phyloP scores from a whole-genome alignment of 345 rosid genomes.

The Hibiscus trionum region DNA sequence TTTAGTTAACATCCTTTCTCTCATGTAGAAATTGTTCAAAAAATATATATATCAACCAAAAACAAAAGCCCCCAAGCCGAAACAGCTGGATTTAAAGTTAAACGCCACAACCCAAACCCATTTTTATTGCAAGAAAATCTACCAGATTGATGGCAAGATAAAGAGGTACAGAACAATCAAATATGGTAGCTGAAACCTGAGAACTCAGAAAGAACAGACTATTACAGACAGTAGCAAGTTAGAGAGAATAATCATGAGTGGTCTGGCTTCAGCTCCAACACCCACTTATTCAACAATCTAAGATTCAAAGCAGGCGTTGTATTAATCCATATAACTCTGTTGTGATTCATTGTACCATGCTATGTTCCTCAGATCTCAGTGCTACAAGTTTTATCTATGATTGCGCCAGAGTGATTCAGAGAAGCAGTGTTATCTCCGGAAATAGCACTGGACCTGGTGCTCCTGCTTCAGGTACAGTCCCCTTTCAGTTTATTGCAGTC shows the following conservation, averaged over 20 bases:
- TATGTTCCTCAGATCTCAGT: slow-evolving; percentile 16
- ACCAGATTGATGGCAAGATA: background rate
- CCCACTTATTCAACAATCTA: slow-evolving; percentile 8
- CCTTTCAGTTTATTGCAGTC: background rate
- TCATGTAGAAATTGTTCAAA: no score
- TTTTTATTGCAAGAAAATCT: background rate
- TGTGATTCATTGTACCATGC: slow-evolving; percentile 8
- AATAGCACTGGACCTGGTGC: slow-evolving; percentile 29
- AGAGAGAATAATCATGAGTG: slow-evolving; percentile 13
- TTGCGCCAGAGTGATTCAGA: background rate
- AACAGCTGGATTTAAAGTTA: no score
- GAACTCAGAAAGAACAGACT: no score
- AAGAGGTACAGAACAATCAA: background rate
- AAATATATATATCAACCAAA: no score
- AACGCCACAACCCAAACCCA: no score
- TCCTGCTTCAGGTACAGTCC: background rate
- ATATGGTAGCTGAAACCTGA: background rate
- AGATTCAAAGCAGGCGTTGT: background rate
- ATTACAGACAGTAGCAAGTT: background rate
- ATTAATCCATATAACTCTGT: slow-evolving; percentile 2
- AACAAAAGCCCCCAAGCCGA: no score
- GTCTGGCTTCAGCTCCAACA: slow-evolving; percentile 8
- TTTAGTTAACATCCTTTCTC: no score
- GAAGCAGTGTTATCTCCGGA: slow-evolving; percentile 16
- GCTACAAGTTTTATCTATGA: slow-evolving; percentile 17